Percentiles rank a stretch among this genome's conserved stretches.
These are phyloP conservation scores for Boletus eberwhitei DNA, from an alignment of 768 basidiomycete species.

Conservation along the genomic window DNA sequence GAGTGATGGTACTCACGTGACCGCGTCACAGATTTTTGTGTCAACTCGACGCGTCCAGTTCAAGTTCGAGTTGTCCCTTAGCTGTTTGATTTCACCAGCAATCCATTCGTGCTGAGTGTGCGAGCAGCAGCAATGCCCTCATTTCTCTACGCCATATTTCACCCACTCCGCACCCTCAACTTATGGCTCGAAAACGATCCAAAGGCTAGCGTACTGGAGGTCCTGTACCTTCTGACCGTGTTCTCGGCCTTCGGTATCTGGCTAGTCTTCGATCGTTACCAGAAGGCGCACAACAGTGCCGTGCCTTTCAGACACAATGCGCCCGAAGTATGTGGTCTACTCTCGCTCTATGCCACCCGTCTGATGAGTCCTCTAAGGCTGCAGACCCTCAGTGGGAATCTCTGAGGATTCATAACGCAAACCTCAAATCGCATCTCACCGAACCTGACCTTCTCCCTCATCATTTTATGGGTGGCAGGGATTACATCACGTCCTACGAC, in stretches of 20 bases:
- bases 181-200: conserved; percentile 46
- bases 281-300: conserved; percentile 69
- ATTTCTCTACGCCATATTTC: conserved; percentile 39
- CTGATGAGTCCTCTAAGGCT: conserved; percentile 39
- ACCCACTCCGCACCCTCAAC: conserved; percentile 51
- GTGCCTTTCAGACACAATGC: conserved; percentile 58
- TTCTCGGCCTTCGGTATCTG: conserved; percentile 80
- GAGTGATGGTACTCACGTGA: conserved; percentile 17
- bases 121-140: conserved; percentile 25
- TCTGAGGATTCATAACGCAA: conserved; percentile 51
- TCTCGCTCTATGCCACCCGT: background rate
- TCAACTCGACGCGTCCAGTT: conserved; percentile 1
- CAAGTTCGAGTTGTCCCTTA: conserved; percentile 5
- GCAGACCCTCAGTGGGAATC: conserved; percentile 59
- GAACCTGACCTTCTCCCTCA: conserved; percentile 53
- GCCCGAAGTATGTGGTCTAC: conserved; percentile 50
- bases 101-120: background rate
- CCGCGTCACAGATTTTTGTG: conserved; percentile 6
- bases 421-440: conserved; percentile 61
- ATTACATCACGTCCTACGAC: conserved; percentile 89
- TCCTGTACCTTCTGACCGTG: conserved; percentile 61
- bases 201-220: conserved; percentile 51
- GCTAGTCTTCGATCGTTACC: conserved; percentile 72
- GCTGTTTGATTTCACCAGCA: background rate
- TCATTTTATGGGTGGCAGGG: conserved; percentile 41